Base-by-base conservation (phyloP, 768 basidiomycete genomes). In the Pleurotus sapidus region DNA sequence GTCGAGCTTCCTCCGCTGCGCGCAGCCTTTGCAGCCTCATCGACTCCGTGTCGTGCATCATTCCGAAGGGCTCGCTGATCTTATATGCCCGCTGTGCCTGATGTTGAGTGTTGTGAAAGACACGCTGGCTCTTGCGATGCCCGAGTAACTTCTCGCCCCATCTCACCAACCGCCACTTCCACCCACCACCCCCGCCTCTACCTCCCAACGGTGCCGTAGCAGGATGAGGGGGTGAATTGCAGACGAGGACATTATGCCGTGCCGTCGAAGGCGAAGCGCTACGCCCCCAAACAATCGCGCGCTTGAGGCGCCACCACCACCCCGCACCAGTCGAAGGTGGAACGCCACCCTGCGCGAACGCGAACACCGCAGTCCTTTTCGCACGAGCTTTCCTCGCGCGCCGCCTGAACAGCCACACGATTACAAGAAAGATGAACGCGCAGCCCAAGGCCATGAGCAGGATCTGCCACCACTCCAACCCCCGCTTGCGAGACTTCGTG, bases 391-490 rank as follows among this genome's bases (percentile, higher is more conserved):
- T 87, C 68, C 83, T 83, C 46, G 84, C 84, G 45, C 80, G 83
- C 20, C 87, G 78, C 20, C 91, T 83, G 81, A 84, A 91, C 61
- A 77, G 79, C 74, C 83, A 78, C 58, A 92, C 64, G 60, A 89
- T 68, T 46, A 81, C 69, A 39, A 91, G 58, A 66, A 89, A 84
- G 70, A 92, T 85, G 70, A 92, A 88, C 15, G 86, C 84, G 65
- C 86, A 88, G 9, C 91, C 89, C 37, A 91, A 80, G 0, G 85
- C 76, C 88, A 92, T 92, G 57, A 93, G 80, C 56, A 92, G 74
- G 62, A 92, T 91, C 72, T 93, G 78, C 89, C 90, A 93, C 90
- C 91, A 92, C 57, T 75, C 72, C 7, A 91, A 72, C 20, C 74
- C 61, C 25, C 72, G 74, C 15, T 64, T 67, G 23, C 51, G 18